These are phyloP conservation scores for Dioscorea cayenensis DNA, from an alignment of 116 monocot genomes.

Conservation along the genomic window DNA sequence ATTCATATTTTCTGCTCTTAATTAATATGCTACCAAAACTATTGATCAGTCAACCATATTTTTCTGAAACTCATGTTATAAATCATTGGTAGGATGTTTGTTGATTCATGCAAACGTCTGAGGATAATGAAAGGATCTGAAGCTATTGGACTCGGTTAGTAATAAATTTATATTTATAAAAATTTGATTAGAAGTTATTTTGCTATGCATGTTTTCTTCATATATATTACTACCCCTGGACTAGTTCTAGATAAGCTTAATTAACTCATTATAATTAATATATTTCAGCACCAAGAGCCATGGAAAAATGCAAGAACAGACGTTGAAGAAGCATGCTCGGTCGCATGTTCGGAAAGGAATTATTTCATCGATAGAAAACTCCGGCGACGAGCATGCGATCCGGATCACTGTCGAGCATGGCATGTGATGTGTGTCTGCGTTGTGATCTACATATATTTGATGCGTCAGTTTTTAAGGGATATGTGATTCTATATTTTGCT, in stretches of 20 bases:
- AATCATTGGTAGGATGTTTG: constrained; percentile 35
- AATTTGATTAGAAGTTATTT: too few relatives aligned
- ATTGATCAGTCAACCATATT: too few relatives aligned
- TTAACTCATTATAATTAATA: neutral
- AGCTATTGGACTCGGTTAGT: constrained; percentile 45
- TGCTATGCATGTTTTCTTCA: too few relatives aligned
- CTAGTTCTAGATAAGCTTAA: too few relatives aligned
- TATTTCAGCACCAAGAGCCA: constrained; percentile 65
- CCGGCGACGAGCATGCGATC: constrained; percentile 1
- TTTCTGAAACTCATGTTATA: too few relatives aligned
- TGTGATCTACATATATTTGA: neutral
- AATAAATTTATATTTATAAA: neutral
- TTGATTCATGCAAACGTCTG: constrained; percentile 47
- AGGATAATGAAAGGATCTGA: constrained; percentile 53
- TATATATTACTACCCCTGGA: too few relatives aligned
- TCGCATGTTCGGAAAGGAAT: too few relatives aligned
- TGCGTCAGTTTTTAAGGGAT: neutral
- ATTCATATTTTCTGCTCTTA: too few relatives aligned
- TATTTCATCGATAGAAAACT: too few relatives aligned
- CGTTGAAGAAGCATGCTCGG: constrained; percentile 24
- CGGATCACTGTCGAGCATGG: constrained; percentile 14
- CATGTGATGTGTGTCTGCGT: constrained; percentile 16
- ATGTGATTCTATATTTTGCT: constrained; percentile 4
- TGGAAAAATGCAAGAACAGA: constrained; percentile 83
- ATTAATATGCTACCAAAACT: too few relatives aligned